Evolutionary conservation across 805 yeast species (phyloP).

Genomic region (Wickerhamiella shivajii): DNA sequence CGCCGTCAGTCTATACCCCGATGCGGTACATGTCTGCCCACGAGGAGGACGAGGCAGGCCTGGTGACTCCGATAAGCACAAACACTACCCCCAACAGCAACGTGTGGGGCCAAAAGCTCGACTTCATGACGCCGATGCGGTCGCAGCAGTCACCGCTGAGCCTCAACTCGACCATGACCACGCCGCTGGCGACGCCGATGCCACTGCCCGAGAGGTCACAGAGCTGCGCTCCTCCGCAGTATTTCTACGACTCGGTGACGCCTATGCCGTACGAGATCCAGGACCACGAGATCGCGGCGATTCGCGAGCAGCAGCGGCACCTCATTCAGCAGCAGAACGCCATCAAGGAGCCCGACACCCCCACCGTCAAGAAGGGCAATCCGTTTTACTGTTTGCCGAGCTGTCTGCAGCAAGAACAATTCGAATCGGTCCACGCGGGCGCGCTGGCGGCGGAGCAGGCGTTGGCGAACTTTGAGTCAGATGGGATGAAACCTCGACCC

Average conservation of each 20-base stretch:
- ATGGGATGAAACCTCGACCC: not conserved
- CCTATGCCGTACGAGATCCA: not conserved
- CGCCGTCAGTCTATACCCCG: conserved; percentile 1
- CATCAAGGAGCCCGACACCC: not conserved
- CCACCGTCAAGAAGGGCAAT: conserved; percentile 19
- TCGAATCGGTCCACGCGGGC: too few relatives aligned
- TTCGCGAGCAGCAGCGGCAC: not conserved
- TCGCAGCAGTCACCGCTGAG: not conserved
- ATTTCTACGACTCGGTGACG: conserved; percentile 3
- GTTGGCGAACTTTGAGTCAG: conserved; percentile 8
- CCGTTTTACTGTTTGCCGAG: conserved; percentile 25
- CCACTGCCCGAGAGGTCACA: conserved; percentile 2
- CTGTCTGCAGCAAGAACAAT: conserved; percentile 15
- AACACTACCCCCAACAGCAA: conserved; percentile 6
- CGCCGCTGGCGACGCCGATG: conserved; percentile 11
- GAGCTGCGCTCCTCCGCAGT: conserved; percentile 1
- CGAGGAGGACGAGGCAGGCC: conserved; percentile 3
- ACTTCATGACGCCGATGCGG: conserved; percentile 9
- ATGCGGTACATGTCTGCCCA: not conserved
- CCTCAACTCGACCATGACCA: conserved; percentile 5
- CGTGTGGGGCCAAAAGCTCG: conserved; percentile 8
- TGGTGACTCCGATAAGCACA: conserved; percentile 9
- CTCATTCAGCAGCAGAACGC: not conserved
- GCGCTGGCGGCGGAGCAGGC: conserved; percentile 9
- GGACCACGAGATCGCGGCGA: not conserved